Percentiles rank a stretch among this genome's conserved stretches.
phyloP scores from a whole-genome alignment of 176 grass and related monocot genomes.

The Lolium multiflorum region DNA sequence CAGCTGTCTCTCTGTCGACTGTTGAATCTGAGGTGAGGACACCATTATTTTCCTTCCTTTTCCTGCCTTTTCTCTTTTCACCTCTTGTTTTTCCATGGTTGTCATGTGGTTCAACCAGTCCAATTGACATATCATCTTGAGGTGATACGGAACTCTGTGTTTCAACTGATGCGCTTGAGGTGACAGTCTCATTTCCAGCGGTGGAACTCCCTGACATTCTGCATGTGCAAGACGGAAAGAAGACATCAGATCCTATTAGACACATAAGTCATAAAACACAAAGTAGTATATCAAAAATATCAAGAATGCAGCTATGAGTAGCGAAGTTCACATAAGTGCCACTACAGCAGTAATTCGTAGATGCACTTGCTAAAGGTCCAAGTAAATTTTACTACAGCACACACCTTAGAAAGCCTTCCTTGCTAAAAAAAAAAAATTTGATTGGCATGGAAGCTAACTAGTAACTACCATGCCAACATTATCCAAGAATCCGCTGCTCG shows the following conservation, averaged over 20 bases:
- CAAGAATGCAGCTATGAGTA: neutral
- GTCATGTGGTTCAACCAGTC: slow-evolving; percentile 36
- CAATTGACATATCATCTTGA: slow-evolving; percentile 12
- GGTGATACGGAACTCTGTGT: slow-evolving; percentile 23
- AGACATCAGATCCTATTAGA: slow-evolving; percentile 23
- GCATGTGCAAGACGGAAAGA: slow-evolving; percentile 29
- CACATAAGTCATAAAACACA: slow-evolving; percentile 12
- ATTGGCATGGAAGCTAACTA: slow-evolving; percentile 17
- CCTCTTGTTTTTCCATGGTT: slow-evolving; percentile 33
- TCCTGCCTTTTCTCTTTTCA: slow-evolving; percentile 48
- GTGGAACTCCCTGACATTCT: slow-evolving; percentile 32
- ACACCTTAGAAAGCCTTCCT: slow-evolving; percentile 37
- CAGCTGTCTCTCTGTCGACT: slow-evolving; percentile 29
- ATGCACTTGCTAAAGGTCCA: neutral
- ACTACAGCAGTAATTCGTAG: neutral
- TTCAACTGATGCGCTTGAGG: slow-evolving; percentile 47
- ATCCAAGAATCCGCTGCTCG: neutral
- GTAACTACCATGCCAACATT: slow-evolving; percentile 37
- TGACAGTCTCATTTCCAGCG: slow-evolving; percentile 30
- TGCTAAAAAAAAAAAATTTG: slow-evolving; percentile 10
- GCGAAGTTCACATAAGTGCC: neutral
- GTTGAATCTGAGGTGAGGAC: slow-evolving; percentile 17
- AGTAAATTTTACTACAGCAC: slow-evolving; percentile 31
- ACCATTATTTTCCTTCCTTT: slow-evolving; percentile 38
- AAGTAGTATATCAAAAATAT: neutral